Evolutionary conservation across 176 grass and related monocot genomes (phyloP).

Genomic region (Oryza coarctata): DNA sequence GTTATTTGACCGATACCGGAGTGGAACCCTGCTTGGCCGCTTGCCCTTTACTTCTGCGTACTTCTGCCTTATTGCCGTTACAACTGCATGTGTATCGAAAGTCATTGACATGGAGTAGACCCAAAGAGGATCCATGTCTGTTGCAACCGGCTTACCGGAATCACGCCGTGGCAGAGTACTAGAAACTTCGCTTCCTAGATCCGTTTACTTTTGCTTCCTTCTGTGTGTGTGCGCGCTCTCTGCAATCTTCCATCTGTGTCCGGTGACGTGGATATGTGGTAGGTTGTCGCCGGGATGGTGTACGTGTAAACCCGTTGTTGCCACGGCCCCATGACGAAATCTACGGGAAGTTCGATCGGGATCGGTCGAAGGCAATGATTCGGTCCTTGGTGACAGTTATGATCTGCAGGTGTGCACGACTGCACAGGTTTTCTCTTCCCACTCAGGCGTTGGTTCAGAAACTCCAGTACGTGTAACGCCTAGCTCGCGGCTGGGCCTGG

Average conservation of each 20-base stretch:
- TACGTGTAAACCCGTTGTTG: neutral
- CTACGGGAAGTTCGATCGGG: neutral
- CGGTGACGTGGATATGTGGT: neutral
- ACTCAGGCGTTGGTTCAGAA: too few relatives aligned
- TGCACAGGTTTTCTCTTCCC: neutral
- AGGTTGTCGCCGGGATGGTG: neutral
- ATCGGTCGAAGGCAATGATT: neutral
- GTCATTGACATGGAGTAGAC: too few relatives aligned
- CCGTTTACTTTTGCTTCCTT: neutral
- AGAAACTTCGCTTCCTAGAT: neutral
- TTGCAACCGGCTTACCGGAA: neutral
- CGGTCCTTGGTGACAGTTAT: neutral
- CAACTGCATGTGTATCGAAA: neutral
- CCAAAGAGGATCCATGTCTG: too few relatives aligned
- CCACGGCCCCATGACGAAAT: neutral
- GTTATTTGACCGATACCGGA: constrained; percentile 2
- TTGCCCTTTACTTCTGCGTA: neutral
- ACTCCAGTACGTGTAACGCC: too few relatives aligned
- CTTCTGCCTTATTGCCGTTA: neutral
- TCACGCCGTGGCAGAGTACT: neutral
- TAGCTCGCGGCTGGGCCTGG: too few relatives aligned
- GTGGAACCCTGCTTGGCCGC: neutral
- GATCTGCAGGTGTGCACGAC: neutral
- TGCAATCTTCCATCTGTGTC: neutral
- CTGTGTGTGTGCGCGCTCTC: neutral